A percentile compares a stretch with the other conserved stretches of the same genome.
phyloP scores from a whole-genome alignment of 2,329 filamentous ascomycete genomes.

The Esteya vermicola region DNA sequence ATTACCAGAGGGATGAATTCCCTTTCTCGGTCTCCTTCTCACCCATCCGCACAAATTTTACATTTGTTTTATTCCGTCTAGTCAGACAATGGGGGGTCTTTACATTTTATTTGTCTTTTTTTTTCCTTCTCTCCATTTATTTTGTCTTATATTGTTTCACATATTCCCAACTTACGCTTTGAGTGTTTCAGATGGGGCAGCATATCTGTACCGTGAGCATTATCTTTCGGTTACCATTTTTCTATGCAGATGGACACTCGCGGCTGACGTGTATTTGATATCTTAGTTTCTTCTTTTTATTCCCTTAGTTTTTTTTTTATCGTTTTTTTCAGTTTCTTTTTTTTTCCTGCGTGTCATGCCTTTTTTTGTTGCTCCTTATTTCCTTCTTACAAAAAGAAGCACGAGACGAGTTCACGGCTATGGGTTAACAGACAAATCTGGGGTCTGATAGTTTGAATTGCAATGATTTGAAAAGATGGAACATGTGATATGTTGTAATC shows the following conservation, averaged over 20 bases:
- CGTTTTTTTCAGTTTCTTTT: constrained; percentile 9
- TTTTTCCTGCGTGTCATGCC: constrained; percentile 1
- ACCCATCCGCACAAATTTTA: too few relatives aligned
- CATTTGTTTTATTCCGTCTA: too few relatives aligned
- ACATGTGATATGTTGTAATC: too few relatives aligned
- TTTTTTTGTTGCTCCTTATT: not conserved
- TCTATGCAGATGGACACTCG: too few relatives aligned
- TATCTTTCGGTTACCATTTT: too few relatives aligned
- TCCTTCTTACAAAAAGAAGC: constrained; percentile 7
- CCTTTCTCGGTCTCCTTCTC: too few relatives aligned
- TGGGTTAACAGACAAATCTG: constrained; percentile 6
- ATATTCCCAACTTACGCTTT: not conserved
- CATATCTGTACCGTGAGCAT: too few relatives aligned
- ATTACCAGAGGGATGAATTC: too few relatives aligned
- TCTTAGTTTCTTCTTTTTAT: constrained; percentile 2
- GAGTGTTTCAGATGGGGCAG: not conserved
- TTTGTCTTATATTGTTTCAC: not conserved
- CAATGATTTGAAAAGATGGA: constrained; percentile 2
- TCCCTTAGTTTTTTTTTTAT: not conserved
- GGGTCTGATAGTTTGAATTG: constrained; percentile 8
- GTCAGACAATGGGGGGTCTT: too few relatives aligned
- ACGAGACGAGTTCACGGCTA: constrained; percentile 12
- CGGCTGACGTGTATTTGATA: not conserved
- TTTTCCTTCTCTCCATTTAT: not conserved
- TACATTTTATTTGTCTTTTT: too few relatives aligned